These are phyloP conservation scores for Pestalotiopsis sp. DNA, from an alignment of 2,329 filamentous ascomycete genomes.

Conservation along the genomic window DNA sequence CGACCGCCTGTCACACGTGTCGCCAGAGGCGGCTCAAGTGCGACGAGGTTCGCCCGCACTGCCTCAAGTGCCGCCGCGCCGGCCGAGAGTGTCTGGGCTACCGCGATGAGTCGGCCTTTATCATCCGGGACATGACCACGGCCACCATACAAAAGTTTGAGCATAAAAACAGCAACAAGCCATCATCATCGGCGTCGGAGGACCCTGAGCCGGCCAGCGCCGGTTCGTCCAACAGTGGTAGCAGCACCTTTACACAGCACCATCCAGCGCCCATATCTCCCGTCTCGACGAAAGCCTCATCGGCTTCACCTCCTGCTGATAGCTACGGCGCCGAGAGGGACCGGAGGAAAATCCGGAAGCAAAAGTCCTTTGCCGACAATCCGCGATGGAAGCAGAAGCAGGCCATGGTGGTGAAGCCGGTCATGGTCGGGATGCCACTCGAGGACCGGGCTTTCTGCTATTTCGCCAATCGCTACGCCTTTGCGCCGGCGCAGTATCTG, in stretches of 20 bases:
- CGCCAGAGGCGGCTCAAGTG: slow-evolving; percentile 12
- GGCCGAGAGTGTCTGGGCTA: slow-evolving; percentile 10
- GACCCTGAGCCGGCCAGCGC: neutral
- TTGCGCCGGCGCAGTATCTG: slow-evolving; percentile 8
- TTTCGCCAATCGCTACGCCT: slow-evolving; percentile 10
- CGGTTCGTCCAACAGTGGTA: neutral
- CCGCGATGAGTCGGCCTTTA: slow-evolving; percentile 12
- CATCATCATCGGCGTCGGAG: neutral
- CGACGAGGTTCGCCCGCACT: slow-evolving; percentile 10
- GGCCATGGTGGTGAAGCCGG: neutral
- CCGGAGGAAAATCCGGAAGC: slow-evolving; percentile 5
- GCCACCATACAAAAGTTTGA: slow-evolving; percentile 12
- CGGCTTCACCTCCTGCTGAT: neutral
- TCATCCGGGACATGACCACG: slow-evolving; percentile 14
- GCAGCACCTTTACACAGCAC: neutral
- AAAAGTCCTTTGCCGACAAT: neutral
- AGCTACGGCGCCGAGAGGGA: neutral
- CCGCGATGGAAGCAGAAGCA: neutral
- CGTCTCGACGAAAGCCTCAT: neutral
- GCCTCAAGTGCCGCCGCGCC: slow-evolving; percentile 11
- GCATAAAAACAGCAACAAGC: neutral
- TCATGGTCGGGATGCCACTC: neutral
- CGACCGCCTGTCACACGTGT: slow-evolving; percentile 12
- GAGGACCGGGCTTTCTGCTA: slow-evolving; percentile 10
- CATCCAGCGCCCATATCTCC: neutral